Conservation (phyloP, 768 basidiomycete genomes). For the Rossbeevera mucosa region DNA sequence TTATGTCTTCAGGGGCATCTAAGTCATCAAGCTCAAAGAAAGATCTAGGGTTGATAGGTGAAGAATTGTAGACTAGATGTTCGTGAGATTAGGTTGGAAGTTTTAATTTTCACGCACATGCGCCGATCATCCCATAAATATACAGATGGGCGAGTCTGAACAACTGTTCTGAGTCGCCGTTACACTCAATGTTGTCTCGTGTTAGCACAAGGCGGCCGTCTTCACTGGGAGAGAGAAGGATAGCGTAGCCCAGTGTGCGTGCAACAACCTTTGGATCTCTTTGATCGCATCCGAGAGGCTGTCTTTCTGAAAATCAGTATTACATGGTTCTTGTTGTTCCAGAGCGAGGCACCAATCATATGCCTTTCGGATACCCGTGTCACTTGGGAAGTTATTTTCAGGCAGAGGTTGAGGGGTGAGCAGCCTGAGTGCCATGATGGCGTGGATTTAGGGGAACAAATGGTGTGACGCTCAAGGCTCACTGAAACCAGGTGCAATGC, state of each 20-base stretch:
- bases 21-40: background rate
- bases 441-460: too few species aligned
- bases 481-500: too few species aligned
- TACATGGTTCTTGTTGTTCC: background rate
- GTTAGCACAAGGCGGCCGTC: background rate
- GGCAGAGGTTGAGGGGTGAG: background rate
- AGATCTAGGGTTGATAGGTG: background rate
- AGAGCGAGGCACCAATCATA: background rate
- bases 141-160: background rate
- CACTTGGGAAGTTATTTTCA: background rate
- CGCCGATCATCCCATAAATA: background rate
- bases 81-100: background rate
- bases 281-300: too few species aligned
- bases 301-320: background rate
- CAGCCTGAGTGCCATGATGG: background rate
- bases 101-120: background rate
- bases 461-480: too few species aligned
- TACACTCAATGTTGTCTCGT: background rate
- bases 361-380: background rate
- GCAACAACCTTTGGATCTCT: background rate
- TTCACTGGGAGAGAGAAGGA: background rate
- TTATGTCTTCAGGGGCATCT: background rate
- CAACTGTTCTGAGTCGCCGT: background rate
- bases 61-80: background rate
- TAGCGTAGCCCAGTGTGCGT: background rate